Evolutionary conservation across 345 rosid species (phyloP).

Genomic region (Rhodamnia argentea): DNA sequence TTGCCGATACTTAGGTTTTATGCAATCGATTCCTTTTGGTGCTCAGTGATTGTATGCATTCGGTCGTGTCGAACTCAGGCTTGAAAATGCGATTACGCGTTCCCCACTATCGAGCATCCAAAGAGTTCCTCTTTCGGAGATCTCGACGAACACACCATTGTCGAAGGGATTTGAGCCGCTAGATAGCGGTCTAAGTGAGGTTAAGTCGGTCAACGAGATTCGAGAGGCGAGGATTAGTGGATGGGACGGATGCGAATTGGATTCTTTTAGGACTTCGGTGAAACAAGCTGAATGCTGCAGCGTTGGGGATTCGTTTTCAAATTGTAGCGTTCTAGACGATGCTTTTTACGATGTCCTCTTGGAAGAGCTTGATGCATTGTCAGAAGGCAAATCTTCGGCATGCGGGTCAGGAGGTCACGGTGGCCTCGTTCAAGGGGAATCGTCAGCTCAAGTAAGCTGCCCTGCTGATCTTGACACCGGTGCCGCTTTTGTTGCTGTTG

Average conservation of each 20-base stretch:
- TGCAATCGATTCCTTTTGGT: not conserved
- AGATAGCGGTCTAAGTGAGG: not conserved
- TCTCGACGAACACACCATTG: conserved; percentile 26
- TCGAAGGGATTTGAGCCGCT: not conserved
- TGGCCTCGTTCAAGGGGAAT: not conserved
- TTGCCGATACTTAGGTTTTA: not conserved
- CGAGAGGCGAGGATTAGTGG: conserved; percentile 4
- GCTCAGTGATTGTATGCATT: not conserved
- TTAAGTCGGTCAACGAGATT: not conserved
- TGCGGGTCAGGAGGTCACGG: conserved; percentile 16
- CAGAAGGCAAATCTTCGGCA: conserved; percentile 38
- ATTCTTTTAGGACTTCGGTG: conserved; percentile 32
- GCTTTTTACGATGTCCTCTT: conserved; percentile 56
- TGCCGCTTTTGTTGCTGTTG: conserved; percentile 2
- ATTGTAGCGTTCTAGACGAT: conserved; percentile 54
- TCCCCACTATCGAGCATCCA: conserved; percentile 7
- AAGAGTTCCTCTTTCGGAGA: conserved; percentile 53
- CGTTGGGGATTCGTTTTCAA: conserved; percentile 16
- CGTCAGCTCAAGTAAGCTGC: not conserved
- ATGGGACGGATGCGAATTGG: conserved; percentile 2
- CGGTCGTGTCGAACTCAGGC: not conserved
- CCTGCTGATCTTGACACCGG: not conserved
- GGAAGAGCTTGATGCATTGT: conserved; percentile 61
- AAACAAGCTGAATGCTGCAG: conserved; percentile 9
- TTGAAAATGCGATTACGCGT: not conserved